Evolutionary conservation across 1,284 basidiomycete genomes (phyloP).

Genomic region (Butyriboletus appendiculatus): DNA sequence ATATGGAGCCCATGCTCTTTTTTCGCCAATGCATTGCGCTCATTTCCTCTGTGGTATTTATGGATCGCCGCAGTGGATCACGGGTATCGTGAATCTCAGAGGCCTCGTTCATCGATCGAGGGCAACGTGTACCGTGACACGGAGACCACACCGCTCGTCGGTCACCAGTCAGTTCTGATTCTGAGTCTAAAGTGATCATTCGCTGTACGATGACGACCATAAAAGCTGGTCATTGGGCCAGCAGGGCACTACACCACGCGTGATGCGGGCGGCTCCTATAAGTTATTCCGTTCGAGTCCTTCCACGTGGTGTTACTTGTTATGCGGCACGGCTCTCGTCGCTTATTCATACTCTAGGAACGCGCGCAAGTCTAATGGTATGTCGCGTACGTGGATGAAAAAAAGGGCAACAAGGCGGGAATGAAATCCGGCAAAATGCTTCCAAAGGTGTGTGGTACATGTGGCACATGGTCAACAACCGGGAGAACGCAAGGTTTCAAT

Average conservation of each 20-base stretch:
- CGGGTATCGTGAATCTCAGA: background rate
- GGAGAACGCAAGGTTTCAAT: slow-evolving; percentile 6
- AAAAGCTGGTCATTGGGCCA: too few relatives aligned
- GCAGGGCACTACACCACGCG: too few relatives aligned
- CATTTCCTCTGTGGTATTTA: background rate
- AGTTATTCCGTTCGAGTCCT: too few relatives aligned
- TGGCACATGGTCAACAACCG: background rate
- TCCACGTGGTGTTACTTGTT: too few relatives aligned
- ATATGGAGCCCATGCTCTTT: too few relatives aligned
- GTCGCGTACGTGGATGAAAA: background rate
- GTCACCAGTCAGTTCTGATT: too few relatives aligned
- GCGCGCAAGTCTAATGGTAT: background rate
- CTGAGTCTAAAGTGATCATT: too few relatives aligned
- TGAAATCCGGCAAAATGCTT: slow-evolving; percentile 11
- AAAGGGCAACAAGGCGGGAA: slow-evolving; percentile 16
- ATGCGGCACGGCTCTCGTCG: background rate
- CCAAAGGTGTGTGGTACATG: background rate
- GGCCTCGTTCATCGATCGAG: background rate
- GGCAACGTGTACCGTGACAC: background rate
- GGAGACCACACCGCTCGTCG: too few relatives aligned
- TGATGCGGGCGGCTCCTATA: too few relatives aligned
- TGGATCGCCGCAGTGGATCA: too few relatives aligned
- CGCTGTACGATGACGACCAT: background rate
- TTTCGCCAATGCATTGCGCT: too few relatives aligned
- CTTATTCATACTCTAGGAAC: slow-evolving; percentile 1